Percentiles rank a stretch among this genome's conserved stretches.
Conservation (phyloP, 805 yeast genomes). For the Cyberlindnera petersonii region DNA sequence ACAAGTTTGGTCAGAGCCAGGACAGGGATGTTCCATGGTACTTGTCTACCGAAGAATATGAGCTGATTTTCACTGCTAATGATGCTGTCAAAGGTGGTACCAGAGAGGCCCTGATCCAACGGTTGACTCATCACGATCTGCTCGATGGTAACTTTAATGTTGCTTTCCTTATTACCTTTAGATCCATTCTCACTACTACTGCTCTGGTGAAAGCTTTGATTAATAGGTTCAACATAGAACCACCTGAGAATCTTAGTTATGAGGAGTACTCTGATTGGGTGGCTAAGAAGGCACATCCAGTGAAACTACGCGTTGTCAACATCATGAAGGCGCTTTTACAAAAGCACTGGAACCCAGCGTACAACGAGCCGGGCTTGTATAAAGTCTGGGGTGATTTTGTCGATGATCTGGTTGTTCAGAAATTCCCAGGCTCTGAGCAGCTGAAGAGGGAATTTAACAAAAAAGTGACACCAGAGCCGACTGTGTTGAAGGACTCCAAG, state of each 20-base stretch:
- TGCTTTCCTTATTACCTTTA: constrained; percentile 69
- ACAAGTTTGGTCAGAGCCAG: constrained; percentile 10
- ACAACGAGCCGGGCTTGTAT: constrained; percentile 43
- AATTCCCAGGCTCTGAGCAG: constrained; percentile 41
- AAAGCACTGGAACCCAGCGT: constrained; percentile 65
- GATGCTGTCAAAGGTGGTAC: constrained; percentile 84
- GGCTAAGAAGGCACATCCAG: constrained; percentile 62
- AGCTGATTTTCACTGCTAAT: constrained; percentile 56
- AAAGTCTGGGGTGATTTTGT: constrained; percentile 38
- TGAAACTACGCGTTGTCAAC: constrained; percentile 60
- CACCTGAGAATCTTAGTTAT: constrained; percentile 84
- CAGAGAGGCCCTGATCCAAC: constrained; percentile 69
- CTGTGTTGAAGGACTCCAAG: constrained; percentile 1
- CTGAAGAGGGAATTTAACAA: constrained; percentile 37
- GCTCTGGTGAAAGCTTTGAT: constrained; percentile 59
- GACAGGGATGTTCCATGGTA: constrained; percentile 62
- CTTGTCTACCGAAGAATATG: constrained; percentile 61
- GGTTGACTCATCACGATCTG: constrained; percentile 69
- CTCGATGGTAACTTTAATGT: constrained; percentile 61
- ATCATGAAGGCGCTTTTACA: constrained; percentile 64
- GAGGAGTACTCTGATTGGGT: constrained; percentile 81
- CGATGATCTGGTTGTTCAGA: constrained; percentile 35
- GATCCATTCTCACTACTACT: constrained; percentile 65
- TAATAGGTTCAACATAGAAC: constrained; percentile 61
- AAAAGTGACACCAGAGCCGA: constrained; percentile 23